These are phyloP conservation scores for Rhodotorula babjevae DNA, from an alignment of 768 basidiomycete species.

Conservation along the genomic window DNA sequence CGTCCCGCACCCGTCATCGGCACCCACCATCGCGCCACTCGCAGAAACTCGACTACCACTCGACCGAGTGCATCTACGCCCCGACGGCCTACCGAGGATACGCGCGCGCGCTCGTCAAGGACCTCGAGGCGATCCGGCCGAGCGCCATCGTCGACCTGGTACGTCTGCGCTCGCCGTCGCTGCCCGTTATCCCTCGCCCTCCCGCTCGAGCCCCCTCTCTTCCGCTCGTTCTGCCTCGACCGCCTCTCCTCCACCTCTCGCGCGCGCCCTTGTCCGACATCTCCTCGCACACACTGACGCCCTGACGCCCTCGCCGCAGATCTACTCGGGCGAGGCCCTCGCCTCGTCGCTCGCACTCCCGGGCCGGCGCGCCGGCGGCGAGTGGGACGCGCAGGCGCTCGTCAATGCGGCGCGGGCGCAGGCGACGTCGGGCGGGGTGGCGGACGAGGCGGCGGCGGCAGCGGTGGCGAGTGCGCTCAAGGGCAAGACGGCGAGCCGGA, in stretches of 20 bases:
- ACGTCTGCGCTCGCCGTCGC: conserved; percentile 52
- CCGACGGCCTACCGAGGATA: conserved; percentile 98
- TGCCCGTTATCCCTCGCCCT: no score
- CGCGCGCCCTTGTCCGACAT: no score
- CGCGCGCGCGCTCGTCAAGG: conserved; percentile 87
- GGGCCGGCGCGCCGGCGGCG: conserved; percentile 32
- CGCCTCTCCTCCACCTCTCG: no score
- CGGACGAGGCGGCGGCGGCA: neutral
- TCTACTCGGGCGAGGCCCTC: conserved; percentile 44
- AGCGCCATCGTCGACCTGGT: conserved; percentile 97
- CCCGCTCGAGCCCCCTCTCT: no score
- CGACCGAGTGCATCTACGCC: conserved; percentile 98
- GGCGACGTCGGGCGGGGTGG: neutral
- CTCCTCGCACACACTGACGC: conserved; percentile 40
- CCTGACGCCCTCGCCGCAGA: conserved; percentile 47
- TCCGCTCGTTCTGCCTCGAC: neutral
- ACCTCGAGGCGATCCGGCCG: conserved; percentile 86
- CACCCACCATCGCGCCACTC: neutral
- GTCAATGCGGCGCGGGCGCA: conserved; percentile 25
- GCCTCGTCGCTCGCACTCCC: conserved; percentile 35
- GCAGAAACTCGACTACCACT: conserved; percentile 94
- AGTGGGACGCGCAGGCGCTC: conserved; percentile 16
- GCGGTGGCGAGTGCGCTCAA: no score
- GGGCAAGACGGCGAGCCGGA: neutral
- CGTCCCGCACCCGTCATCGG: neutral